Evolutionary conservation across 495 filamentous ascomycete genomes (phyloP), one percentile per base, ranked within the genome.

Genomic region (Aspergillus kassunensis): DNA sequence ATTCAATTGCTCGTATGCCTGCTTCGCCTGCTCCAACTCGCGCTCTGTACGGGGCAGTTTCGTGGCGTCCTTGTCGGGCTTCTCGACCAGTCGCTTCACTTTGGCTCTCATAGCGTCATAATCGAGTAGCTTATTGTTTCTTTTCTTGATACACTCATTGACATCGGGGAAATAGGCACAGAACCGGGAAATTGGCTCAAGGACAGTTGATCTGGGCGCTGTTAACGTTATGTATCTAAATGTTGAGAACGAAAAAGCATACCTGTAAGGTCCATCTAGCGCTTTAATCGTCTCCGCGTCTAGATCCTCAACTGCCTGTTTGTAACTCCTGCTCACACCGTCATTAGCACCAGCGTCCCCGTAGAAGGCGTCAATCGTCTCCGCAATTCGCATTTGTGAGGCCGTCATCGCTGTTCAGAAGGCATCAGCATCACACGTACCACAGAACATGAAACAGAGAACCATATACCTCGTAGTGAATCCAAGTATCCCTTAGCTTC

Each of bases 301-400:
- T 24, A 98, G 77, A 68, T 98, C 93, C 57, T 96, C 91, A 15
- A 98, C 93, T 1, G 93, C 93, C 64, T 97, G 90, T 74, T 97
- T 98, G 72, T 98, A 98, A 64, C 88, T 91, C 59, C 92, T 77
- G 70, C 87, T 91, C 45, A 98, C 93, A 24, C 93, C 93, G 63
- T 98, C 93, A 55, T 85, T 87, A 31, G 95, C 87, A 25, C 95
- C 95, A 0, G 91, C 89, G 54, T 98, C 93, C 23, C 93, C 93
- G 72, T 98, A 98, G 71, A 98, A 98, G 13, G 93, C 95, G 67
- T 98, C 93, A 69, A 98, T 98, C 10, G 93, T 98, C 68, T 98
- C 93, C 34, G 93, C 93, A 65, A 98, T 98, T 54, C 95, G 87
- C 93, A 98, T 97, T 66, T 98, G 93, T 30, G 92, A 97, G 2